Evolutionary conservation across 208 protist species (phyloP).

Genomic region (Angomonas ambiguus): DNA sequence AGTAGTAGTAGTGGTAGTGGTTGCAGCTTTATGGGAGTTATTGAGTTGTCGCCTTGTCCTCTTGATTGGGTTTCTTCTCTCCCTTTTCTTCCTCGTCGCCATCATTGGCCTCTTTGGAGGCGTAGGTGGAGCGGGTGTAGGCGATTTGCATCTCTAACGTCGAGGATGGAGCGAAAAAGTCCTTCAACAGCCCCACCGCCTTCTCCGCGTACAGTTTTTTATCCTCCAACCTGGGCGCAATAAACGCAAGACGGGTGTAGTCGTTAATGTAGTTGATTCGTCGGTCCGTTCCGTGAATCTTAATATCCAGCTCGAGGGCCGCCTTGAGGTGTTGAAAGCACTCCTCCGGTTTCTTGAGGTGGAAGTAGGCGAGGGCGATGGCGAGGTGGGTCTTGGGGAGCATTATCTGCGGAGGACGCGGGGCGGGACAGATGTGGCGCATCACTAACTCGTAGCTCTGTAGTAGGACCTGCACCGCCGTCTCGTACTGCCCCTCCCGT

Average conservation of each 20-base stretch:
- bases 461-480: constrained; percentile 74
- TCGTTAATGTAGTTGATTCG: constrained; percentile 62
- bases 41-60: constrained; percentile 1
- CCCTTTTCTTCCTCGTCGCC: constrained; percentile 2
- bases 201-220: constrained; percentile 40
- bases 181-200: constrained; percentile 51
- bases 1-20: constrained; percentile 2
- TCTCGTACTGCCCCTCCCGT: constrained; percentile 64
- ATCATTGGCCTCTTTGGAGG: neutral
- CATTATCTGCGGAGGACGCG: constrained; percentile 76
- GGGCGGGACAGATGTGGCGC: constrained; percentile 79
- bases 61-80: neutral
- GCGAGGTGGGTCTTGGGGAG: constrained; percentile 82
- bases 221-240: constrained; percentile 30
- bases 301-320: constrained; percentile 41
- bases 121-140: neutral
- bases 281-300: constrained; percentile 53
- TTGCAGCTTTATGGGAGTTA: neutral
- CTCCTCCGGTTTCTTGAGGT: constrained; percentile 56
- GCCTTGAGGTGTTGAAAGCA: constrained; percentile 73
- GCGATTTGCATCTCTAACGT: constrained; percentile 36
- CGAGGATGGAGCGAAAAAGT: constrained; percentile 69
- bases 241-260: constrained; percentile 69
- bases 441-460: constrained; percentile 86
- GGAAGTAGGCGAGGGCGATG: constrained; percentile 77